A percentile compares a stretch with the other conserved stretches of the same genome.
Evolutionary conservation across 345 rosid species (phyloP).

Genomic region (Eutrema heterophyllum): DNA sequence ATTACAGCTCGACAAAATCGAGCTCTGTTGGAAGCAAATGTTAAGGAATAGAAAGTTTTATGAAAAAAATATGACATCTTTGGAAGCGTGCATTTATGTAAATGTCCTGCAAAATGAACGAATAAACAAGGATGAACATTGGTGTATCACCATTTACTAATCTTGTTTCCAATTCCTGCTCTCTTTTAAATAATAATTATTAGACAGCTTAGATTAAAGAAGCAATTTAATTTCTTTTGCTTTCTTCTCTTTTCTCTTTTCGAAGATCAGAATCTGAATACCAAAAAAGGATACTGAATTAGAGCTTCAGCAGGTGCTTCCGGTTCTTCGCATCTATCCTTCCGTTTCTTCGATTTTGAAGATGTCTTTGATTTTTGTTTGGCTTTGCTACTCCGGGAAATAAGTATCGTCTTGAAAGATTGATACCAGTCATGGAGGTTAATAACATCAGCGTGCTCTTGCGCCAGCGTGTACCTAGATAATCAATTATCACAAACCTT

Average conservation of each 20-base stretch:
- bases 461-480: slow-evolving; percentile 64
- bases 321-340: slow-evolving; percentile 39
- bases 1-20: slow-evolving; percentile 76
- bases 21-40: slow-evolving; percentile 49
- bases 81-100: neutral
- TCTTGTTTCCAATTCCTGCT: neutral
- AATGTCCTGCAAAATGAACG: neutral
- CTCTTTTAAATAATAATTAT: neutral
- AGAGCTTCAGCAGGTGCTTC: slow-evolving; percentile 55
- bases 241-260: neutral
- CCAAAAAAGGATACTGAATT: slow-evolving; percentile 76
- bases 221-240: neutral
- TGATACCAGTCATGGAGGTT: slow-evolving; percentile 95
- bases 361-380: slow-evolving; percentile 53
- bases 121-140: neutral
- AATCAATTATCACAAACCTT: neutral
- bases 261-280: neutral
- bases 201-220: neutral
- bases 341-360: slow-evolving; percentile 58
- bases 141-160: neutral
- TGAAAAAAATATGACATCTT: neutral
- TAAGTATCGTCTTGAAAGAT: slow-evolving; percentile 61
- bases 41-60: slow-evolving; percentile 35
- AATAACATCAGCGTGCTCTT: slow-evolving; percentile 85
- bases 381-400: slow-evolving; percentile 36